Base-by-base conservation (phyloP, 345 rosid genomes). In the Eucalyptus tenuipes region DNA sequence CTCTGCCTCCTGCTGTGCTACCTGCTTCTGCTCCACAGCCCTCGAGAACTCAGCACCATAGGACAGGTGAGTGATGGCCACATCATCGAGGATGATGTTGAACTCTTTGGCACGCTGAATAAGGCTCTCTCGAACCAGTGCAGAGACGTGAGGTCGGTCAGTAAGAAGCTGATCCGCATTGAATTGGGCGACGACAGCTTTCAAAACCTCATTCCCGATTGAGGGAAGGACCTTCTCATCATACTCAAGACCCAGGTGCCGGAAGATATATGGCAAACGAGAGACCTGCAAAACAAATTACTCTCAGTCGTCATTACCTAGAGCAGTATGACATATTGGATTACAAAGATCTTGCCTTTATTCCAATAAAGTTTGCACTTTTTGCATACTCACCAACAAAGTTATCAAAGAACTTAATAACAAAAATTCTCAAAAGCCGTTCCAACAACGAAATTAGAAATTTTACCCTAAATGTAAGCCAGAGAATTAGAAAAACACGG, bases 131-230 rank as follows among this genome's bases (percentile, higher is more conserved):
- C 95, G 94, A 13, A 98, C 99, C 87, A 98, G 88, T 9, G 98
- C 97, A 10, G 99, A 98, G n/a, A 98, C 99, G 40, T 93, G 96
- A 42, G 99, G 98, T 90, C 99, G 97, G 64, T 98, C 99, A 1
- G 99, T 98, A 49, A 98, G 98, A 37, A 98, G 99, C 93, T 98
- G 99, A 87, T 98, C 99, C 7, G 99, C 99, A 91, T 98, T 98
- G 95, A 97, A 96, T 84, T 93, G 98, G 45, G 99, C 99, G n/a
- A 98, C 99, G 10, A 97, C 99, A 29, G 99, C 95, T 93, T 98
- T 98, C 93, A 97, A 89, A n/a, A 98, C 98, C 93, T 98, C 99
- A 87, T 98, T 98, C 40, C 99, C 99, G 64, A 98, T 98, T 0
- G 99, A 98, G 2, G 99, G 99, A 48, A 98, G 98, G 88, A 98